Evolutionary conservation across 192 early-diverging fungal genomes (phyloP).

Genomic region (Coemansia sp.): DNA sequence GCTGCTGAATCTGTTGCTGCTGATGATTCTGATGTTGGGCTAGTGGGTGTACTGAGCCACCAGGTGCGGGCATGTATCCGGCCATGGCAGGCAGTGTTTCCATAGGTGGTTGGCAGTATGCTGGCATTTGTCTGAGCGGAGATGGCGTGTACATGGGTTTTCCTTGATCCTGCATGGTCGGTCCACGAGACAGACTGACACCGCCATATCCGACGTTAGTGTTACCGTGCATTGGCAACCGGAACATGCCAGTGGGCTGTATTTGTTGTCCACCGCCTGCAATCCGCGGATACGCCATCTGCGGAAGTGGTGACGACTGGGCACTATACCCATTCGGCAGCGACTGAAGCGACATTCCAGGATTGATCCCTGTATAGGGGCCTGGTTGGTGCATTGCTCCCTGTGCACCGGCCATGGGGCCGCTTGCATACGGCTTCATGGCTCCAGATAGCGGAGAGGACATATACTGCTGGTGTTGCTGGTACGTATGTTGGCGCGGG

Average conservation of each 20-base stretch:
- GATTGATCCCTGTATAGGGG: neutral
- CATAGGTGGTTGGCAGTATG: slow-evolving; percentile 17
- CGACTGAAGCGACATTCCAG: slow-evolving; percentile 1
- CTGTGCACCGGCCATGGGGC: neutral
- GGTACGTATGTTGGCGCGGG: slow-evolving; percentile 3
- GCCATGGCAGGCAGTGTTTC: slow-evolving; percentile 8
- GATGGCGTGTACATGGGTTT: slow-evolving; percentile 39
- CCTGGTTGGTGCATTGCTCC: neutral
- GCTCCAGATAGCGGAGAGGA: neutral
- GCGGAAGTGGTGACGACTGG: slow-evolving; percentile 11
- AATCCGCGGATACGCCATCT: slow-evolving; percentile 19
- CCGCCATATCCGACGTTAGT: slow-evolving; percentile 20
- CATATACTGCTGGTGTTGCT: slow-evolving; percentile 6
- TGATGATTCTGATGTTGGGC: slow-evolving; percentile 7
- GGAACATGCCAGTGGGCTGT: slow-evolving; percentile 6
- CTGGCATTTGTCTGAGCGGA: slow-evolving; percentile 30
- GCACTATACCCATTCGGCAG: neutral
- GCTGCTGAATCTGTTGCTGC: neutral
- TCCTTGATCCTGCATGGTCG: slow-evolving; percentile 5
- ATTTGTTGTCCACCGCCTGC: slow-evolving; percentile 1
- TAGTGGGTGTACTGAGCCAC: neutral
- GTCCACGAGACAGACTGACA: slow-evolving; percentile 13
- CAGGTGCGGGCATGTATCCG: slow-evolving; percentile 1
- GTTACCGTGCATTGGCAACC: slow-evolving; percentile 6
- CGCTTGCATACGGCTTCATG: slow-evolving; percentile 3